Evolutionary conservation across 23 red algal genomes (phyloP), one percentile per base, ranked within the genome.

Genomic region (Gracilariopsis chorda): DNA sequence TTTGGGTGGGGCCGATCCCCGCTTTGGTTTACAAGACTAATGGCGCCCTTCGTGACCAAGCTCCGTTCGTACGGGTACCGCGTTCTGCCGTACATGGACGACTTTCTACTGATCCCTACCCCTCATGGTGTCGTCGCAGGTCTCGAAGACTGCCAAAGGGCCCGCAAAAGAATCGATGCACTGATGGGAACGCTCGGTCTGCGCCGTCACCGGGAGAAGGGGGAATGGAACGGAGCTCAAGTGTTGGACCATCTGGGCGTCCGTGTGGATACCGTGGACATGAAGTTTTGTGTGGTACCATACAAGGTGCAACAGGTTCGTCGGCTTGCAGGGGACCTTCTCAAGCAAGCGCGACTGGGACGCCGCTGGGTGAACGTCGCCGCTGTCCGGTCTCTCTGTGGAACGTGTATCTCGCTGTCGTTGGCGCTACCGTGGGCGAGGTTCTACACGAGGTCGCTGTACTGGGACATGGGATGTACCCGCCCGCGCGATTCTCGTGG

Each of bases 351-450:
- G 5, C 62, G 53, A 1, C 17, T 1, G 34, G 36, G 39, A 4
- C 49, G 44, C 2, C 51, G 83, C 0, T 60, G 14, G 45, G 83
- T 88, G 1, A 37, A 13, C 11, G 2, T 49, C 0, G 7, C 1
- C 20, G 33, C 8, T 0, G 0, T 89, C 3, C 13, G 20, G 24
- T 24, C 39, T 19, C 57, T 91, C 59, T 91, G 77, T 20, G 56
- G 88, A 8, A 42, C 57, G 2, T 70, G 75, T 39, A 58, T 91
- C 3, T 91, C 56, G 24, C 57, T 91, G 0, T 32, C 57, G 3
- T 20, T 91, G 53, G 56, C 75, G 7, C n/a, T 91, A 42, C 88
- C 74, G 14, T 75, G 57, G 56, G 74, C 72, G 1, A 32, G 88
- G 0, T 71, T 91, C 58, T 80, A 82, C 45, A 82, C 88, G 0